Base-by-base conservation (phyloP, 441 rosid species). In the Populus hybrid region DNA sequence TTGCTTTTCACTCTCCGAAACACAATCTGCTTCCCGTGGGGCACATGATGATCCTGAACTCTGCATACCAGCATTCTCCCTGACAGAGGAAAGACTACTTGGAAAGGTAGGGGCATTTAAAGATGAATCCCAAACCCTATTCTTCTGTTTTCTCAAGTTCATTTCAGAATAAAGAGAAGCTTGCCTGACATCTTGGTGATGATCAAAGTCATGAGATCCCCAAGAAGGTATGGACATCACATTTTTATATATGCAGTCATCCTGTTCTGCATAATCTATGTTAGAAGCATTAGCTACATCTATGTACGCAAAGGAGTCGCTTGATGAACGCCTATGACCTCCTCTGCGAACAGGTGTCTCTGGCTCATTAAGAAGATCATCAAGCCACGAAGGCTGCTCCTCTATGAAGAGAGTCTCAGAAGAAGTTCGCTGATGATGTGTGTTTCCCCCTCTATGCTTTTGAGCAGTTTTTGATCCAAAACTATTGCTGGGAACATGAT, bases 301-400 rank as follows among this genome's bases (percentile, higher is more conserved):
- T 75, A 90, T 42, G 73, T 97, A 97, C 1, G 99, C 98, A 84
- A 90, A 94, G 36, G 99, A 93, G 86, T 97, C 99, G 76, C 99
- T 97, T 10, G 99, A 97, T 67, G 98, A 97, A 50, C 99, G 97
- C 70, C 99, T 87, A 89, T 97, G 99, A 81, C 95, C 94, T 53
- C 93, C 97, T 86, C 82, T 90, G 23, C 91, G 94, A 40, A 89
- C 97, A 71, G 99, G 99, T 30, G 94, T 94, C 77, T 97, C 99
- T 0, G 99, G 99, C 80, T 97, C 99, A 40, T 97, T 91, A 78
- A 97, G 98, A 74, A 94, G 95, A 86, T 97, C 99, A 86, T 97
- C 99, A 74, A 93, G 98, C 99, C 99, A 97, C 81, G 94, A 94
- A 75, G 99, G 99, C 83, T 91, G 98, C 84, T 94, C 99, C 69